Base-by-base conservation (phyloP, 345 rosid species). In the Pelargonium nanum region DNA sequence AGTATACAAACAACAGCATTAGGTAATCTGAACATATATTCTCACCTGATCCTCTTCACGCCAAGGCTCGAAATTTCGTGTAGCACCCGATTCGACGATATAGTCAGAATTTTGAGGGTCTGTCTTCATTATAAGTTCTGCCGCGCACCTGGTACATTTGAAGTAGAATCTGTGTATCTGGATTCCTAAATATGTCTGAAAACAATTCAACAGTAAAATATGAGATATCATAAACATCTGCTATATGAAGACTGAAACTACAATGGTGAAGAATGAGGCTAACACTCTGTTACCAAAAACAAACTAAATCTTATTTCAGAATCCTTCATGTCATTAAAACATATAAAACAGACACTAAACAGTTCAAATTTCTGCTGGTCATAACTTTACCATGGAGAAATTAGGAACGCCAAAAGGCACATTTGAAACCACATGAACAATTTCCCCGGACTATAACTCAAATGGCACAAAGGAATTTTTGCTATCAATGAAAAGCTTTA, bases 101-200 rank as follows among this genome's bases (percentile, higher is more conserved):
- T 89, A 93, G 77, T 93, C 99, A 20, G 99, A 89, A 58, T 89
- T 93, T 53, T 93, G 97, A 0, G 97, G 99, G 69, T 93, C 99
- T 0, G 96, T 93, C 80, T 84, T 93, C 51, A 93, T 82, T 0
- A 95, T 67, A 20, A 89, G 68, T 81, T 90, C 99, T 0, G 97
- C 97, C 5, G 97, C 87, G 55, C 97, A 93, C 77, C 60, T 87
- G 61, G 97, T 90, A 73, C 99, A 93, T 64, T 93, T 93, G 74
- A 90, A 89, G 73, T 93, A 93, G 62, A 93, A 93, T 58, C 99
- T 78, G 60, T 85, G 87, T 19, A 85, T 78, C 73, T 87, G 97
- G 60, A 89, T 93, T 34, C 96, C 99, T 28, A 93, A 67, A 73
- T 93, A 93, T 0, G 89, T 89, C 96, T 91, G 85, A 13, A 67